Evolutionary conservation across 176 grass and related monocot species (phyloP).

Genomic region (Hordeum vulgare): DNA sequence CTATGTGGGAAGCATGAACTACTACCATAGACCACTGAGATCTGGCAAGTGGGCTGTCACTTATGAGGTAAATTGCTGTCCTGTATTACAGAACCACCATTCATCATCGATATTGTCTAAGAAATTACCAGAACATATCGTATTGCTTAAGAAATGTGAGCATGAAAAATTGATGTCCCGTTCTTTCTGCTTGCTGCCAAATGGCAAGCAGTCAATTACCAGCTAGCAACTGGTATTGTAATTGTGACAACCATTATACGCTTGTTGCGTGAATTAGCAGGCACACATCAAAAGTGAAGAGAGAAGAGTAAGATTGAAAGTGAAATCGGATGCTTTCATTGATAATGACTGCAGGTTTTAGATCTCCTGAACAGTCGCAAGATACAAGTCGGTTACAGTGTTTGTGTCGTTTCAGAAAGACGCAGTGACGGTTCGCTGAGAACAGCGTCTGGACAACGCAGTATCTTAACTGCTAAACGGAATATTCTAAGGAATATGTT

Average conservation of each 20-base stretch:
- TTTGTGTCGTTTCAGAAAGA: too few species aligned
- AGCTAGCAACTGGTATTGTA: not conserved
- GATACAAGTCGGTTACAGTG: too few species aligned
- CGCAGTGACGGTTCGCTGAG: too few species aligned
- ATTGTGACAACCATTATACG: not conserved
- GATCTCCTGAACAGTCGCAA: too few species aligned
- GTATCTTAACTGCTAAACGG: too few species aligned
- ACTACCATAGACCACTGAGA: slow-evolving; percentile 82
- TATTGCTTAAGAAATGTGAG: not conserved
- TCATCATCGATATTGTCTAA: not conserved
- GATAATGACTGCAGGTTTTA: too few species aligned
- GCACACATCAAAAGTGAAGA: not conserved
- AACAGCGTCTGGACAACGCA: too few species aligned
- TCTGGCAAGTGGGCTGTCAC: slow-evolving; percentile 97
- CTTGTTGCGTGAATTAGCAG: not conserved
- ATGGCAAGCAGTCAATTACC: not conserved
- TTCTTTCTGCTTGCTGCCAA: not conserved
- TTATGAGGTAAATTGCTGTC: slow-evolving; percentile 66
- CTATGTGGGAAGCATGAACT: slow-evolving; percentile 94
- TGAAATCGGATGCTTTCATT: too few species aligned
- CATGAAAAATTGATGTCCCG: not conserved
- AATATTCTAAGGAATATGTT: too few species aligned
- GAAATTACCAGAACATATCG: not conserved
- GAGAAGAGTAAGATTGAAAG: too few species aligned
- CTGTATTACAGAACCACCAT: not conserved